Evolutionary conservation across 1,139 yeast species (phyloP), one percentile per base, ranked within the genome.

Genomic region (Trichomonascaceae sp.): DNA sequence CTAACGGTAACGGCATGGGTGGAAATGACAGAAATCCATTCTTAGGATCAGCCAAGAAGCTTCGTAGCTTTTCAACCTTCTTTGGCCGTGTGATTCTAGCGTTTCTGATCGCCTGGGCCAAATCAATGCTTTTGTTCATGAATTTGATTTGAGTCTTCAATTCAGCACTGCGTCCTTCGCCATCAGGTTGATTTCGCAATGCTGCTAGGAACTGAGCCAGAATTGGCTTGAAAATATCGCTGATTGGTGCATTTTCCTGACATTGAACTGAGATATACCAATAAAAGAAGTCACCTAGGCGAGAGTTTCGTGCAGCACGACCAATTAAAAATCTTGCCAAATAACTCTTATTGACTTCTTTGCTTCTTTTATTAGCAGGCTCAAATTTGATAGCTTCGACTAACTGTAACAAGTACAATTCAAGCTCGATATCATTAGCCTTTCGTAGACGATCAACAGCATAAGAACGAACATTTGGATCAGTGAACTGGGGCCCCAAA

Each of bases 311-410:
- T 0, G 85, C 76, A 0, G 96, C 84, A 51, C 93, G 76, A 38
- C 83, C 83, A 47, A 91, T 85, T 47, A 95, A 73, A 65, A 93
- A 91, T 56, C 81, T 80, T 0, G 96, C 95, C 55, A 91, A 72
- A 5, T 95, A 90, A 1, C 75, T 69, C 51, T 66, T 62, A 13
- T 62, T 58, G 3, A 60, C 55, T 49, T 55, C 63, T 58, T 60
- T 43, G 52, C 55, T 47, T 54, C 53, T 52, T 48, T 58, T 54
- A 17, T 52, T 47, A 10, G 52, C 52, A 24, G 56, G 62, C 55
- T 85, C 99, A 67, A 88, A 89, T 59, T 89, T 85, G 49, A 95
- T 78, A 0, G 97, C 96, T 66, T 91, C 98, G 0, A 95, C 98
- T 15, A 95, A 74, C 68, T 95, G 99, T 55, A 95, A 77, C 58